Evolutionary conservation across 495 filamentous ascomycete species (phyloP), one percentile per base, ranked within the genome.

Genomic region (Penicillium goetzii): DNA sequence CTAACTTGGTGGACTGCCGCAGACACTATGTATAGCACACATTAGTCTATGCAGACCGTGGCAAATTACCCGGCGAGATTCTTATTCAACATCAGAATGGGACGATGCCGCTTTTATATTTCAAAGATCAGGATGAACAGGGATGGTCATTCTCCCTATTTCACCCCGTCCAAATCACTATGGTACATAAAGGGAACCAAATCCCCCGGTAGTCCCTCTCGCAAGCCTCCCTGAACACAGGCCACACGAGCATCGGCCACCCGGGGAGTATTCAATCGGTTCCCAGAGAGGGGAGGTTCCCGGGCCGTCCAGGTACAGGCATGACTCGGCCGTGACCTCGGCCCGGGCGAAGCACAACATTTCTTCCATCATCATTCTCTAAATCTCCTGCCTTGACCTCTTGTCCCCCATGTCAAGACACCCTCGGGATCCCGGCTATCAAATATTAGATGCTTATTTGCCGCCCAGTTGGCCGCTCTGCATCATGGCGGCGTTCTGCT

Each of bases 401-500:
- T 21, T 3, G 12, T 21, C 14, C 32, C 33, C 7, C n/a, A 2
- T 17, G n/a, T 26, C 56, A 59, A 33, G 28, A n/a, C 43, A 59
- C 43, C 45, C 58, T 59, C 32, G 58, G 45, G 8, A 51, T 40
- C 45, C 45, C 45, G 45, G 17, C 12, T 14, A 45, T 47, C 15
- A 47, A 2, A 19, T 10, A 30, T 34, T 14, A n/a, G 2, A 40
- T 15, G 17, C 28, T 30, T 43, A 47, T 64, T 74, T 79, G 82
- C 73, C 78, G 73, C 77, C 75, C 55, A 82, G 56, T 67, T 84
- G 81, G 34, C 88, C 89, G 62, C 82, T 80, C 80, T 91, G 88
- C 80, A 88, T 88, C 90, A 96, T 93, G 64, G 88, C 86, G 40
- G 89, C 90, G 68, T 97, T 97, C 76, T 95, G 88, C 79, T 99